Evolutionary conservation across 768 basidiomycete genomes (phyloP).

Genomic region (Rhodotorula paludigena): DNA sequence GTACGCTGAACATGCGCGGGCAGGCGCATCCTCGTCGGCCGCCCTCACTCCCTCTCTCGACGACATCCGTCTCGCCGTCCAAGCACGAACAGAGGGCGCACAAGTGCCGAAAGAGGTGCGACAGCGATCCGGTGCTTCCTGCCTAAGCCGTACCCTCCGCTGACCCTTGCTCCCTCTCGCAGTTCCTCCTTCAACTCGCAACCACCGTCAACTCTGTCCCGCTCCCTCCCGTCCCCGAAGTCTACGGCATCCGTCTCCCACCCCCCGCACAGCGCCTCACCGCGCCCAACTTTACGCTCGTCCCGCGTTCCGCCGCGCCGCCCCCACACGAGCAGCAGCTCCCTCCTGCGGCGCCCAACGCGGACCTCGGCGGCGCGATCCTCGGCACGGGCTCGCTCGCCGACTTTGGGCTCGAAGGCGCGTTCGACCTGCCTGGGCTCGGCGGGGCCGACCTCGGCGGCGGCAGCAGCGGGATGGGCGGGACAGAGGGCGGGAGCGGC

Average conservation of each 20-base stretch:
- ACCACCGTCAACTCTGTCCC: conserved; percentile 49
- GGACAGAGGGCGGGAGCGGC: conserved; percentile 7
- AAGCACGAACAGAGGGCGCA: conserved; percentile 47
- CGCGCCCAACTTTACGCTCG: conserved; percentile 49
- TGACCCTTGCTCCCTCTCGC: neutral
- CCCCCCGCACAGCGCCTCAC: conserved; percentile 48
- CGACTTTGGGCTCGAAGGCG: too few species aligned
- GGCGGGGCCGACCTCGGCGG: neutral
- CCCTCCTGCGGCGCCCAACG: neutral
- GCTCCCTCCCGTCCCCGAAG: conserved; percentile 49
- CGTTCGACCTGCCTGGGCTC: neutral
- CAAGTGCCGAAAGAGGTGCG: conserved; percentile 51
- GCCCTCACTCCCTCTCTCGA: conserved; percentile 34
- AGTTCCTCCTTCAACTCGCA: conserved; percentile 50
- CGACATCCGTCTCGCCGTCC: conserved; percentile 50
- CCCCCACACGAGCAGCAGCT: neutral
- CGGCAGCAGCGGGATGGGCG: conserved; percentile 26
- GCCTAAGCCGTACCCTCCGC: neutral
- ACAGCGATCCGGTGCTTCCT: neutral
- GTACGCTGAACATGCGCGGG: conserved; percentile 49
- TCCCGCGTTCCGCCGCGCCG: conserved; percentile 42
- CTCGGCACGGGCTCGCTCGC: too few species aligned
- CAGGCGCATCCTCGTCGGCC: conserved; percentile 40
- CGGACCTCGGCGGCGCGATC: neutral
- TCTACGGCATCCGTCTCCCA: conserved; percentile 50